Evolutionary conservation across 345 rosid genomes (phyloP), one percentile per base, ranked within the genome.

Genomic region (Durio zibethinus): DNA sequence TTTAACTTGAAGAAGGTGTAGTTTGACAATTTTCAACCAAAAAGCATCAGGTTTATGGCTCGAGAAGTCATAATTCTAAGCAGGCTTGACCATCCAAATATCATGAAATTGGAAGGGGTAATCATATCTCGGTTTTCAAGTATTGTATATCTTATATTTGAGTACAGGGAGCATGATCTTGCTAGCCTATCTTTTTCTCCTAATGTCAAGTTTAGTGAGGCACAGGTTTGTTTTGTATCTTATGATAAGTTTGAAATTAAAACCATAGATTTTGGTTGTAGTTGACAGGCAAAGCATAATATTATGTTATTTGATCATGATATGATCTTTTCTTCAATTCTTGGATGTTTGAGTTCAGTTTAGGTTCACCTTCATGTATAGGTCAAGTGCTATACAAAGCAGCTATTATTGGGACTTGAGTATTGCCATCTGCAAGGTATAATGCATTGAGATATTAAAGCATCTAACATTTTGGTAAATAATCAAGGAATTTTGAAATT

Each of bases 161-260:
- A 92, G 79, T 90, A 90, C 80, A 92, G 89, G 97, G 97, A 92
- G 64, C 97, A 92, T 70, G 97, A 92, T 82, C 93, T 90, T 74
- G 88, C 97, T 2, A 94, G 97, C 43, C 78, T 92, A 54, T 81
- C 88, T 12, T 83, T 93, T 7, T 83, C 81, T 76, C 88, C 91
- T 0, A 82, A 88, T 50, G 82, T 92, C 83, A 84, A 47, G 50
- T 88, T 92, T 82, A 86, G 68, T 15, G 92, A 90, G 47, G 36
- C 91, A 60, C 94, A 90, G 90, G 93, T 90, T 77, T 20, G 82
- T 75, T 38, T 25, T 62, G 27, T 14, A 29, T 47, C n/a, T n/a
- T n/a, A n/a, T n/a, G n/a, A n/a, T n/a, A n/a, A n/a, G n/a, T n/a
- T n/a, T n/a, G n/a, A n/a, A n/a, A n/a, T n/a, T n/a, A n/a, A n/a